Evolutionary conservation across 2,329 filamentous ascomycete genomes (phyloP).

Genomic region (Gremmenia infestans): DNA sequence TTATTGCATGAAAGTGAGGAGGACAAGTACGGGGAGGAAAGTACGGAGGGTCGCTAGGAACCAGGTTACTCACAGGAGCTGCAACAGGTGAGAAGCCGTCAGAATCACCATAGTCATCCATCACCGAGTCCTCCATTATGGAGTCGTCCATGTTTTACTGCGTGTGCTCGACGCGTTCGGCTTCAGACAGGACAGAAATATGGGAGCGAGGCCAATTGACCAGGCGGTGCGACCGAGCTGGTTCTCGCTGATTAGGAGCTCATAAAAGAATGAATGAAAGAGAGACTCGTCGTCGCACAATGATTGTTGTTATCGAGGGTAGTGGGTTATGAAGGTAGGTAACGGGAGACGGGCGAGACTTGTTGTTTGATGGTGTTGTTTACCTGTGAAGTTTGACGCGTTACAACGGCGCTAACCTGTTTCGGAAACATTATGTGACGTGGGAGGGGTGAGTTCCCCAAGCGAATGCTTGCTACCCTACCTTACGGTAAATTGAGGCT

Average conservation of each 20-base stretch:
- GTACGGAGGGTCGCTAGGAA: background rate
- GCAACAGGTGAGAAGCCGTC: conserved; percentile 53
- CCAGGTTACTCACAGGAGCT: conserved; percentile 38
- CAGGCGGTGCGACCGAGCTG: background rate
- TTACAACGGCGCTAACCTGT: too few species aligned
- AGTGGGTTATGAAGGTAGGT: background rate
- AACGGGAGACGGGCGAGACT: background rate
- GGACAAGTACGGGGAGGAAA: background rate
- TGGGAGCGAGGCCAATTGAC: background rate
- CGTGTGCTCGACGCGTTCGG: background rate
- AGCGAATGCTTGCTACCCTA: background rate
- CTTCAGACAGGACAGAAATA: background rate
- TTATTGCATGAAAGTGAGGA: background rate
- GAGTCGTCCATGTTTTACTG: conserved; percentile 23
- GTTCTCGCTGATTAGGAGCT: background rate
- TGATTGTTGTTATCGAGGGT: background rate
- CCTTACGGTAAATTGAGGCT: too few species aligned
- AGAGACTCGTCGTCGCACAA: conserved; percentile 1
- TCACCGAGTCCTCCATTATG: conserved; percentile 54
- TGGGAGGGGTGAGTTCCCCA: too few species aligned
- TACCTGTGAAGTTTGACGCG: background rate
- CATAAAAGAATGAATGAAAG: conserved; percentile 4
- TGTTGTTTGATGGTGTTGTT: background rate
- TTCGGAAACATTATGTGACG: too few species aligned
- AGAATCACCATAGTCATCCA: conserved; percentile 47